Evolutionary conservation across 2,329 filamentous ascomycete genomes (phyloP).

Genomic region (Plectosphaerella cucumerina): DNA sequence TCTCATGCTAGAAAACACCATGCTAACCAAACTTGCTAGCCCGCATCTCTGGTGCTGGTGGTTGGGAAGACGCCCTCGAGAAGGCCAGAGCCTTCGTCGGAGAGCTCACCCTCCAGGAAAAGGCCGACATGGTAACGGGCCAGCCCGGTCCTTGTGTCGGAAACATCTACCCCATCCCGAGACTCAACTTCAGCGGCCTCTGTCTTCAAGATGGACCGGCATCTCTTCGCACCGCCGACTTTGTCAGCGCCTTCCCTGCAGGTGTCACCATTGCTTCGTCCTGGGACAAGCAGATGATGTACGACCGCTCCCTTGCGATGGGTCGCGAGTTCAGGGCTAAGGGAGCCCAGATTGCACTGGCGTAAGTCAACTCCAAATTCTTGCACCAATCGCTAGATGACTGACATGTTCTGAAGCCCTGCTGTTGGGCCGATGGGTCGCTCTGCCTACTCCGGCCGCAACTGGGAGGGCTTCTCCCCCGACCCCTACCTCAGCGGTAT

Average conservation of each 20-base stretch:
- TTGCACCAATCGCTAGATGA: background rate
- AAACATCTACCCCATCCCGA: conserved; percentile 11
- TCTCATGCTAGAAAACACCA: no score
- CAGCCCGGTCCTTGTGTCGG: conserved; percentile 20
- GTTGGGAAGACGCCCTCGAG: conserved; percentile 12
- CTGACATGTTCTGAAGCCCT: conserved; percentile 57
- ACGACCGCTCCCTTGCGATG: conserved; percentile 6
- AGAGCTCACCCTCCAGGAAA: conserved; percentile 21
- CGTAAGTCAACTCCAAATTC: background rate
- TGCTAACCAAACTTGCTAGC: background rate
- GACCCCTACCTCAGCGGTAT: conserved; percentile 55
- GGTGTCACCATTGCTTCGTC: conserved; percentile 54
- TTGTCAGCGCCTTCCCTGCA: conserved; percentile 36
- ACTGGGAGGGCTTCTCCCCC: conserved; percentile 52
- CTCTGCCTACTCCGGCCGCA: conserved; percentile 56
- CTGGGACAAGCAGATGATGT: conserved; percentile 7
- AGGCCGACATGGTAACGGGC: conserved; percentile 26
- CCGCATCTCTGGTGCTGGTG: background rate
- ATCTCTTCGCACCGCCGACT: conserved; percentile 50
- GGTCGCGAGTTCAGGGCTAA: conserved; percentile 9
- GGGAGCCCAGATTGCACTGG: conserved; percentile 26
- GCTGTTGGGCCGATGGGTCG: conserved; percentile 65
- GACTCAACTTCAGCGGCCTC: conserved; percentile 9
- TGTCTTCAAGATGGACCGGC: conserved; percentile 11
- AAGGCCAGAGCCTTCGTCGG: conserved; percentile 14